These are phyloP conservation scores for Gracilaria domingensis DNA, from an alignment of 23 red algal species.

Conservation along the genomic window DNA sequence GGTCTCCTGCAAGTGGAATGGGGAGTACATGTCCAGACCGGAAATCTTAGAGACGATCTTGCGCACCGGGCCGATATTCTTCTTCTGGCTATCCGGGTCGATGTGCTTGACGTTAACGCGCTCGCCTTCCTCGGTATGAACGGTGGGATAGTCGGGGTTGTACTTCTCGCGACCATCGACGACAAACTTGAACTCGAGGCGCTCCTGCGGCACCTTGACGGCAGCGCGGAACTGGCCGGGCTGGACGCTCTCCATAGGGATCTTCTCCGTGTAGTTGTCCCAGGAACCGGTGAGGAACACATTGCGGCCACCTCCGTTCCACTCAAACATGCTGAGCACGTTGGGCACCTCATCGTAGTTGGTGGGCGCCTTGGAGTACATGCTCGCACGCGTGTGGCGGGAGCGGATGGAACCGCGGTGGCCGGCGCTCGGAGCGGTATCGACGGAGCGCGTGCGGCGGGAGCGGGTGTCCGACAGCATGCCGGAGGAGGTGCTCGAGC, in stretches of 20 bases:
- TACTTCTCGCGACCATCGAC: slow-evolving; percentile 68
- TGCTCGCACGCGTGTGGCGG: slow-evolving; percentile 67
- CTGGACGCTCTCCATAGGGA: slow-evolving; percentile 75
- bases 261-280: slow-evolving; percentile 71
- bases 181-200: slow-evolving; percentile 72
- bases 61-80: slow-evolving; percentile 36
- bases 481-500: slow-evolving; percentile 68
- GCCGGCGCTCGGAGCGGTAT: slow-evolving; percentile 61
- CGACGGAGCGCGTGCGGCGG: slow-evolving; percentile 62
- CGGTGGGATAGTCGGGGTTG: slow-evolving; percentile 61
- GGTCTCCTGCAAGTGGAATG: slow-evolving; percentile 53
- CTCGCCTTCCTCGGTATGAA: slow-evolving; percentile 62
- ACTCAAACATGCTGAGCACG: slow-evolving; percentile 77
- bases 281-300: slow-evolving; percentile 78
- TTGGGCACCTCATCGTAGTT: slow-evolving; percentile 71
- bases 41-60: slow-evolving; percentile 73
- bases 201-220: slow-evolving; percentile 56
- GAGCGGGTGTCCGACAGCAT: slow-evolving; percentile 69
- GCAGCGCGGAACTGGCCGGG: slow-evolving; percentile 63
- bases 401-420: slow-evolving; percentile 57
- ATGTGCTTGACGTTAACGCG: slow-evolving; percentile 72
- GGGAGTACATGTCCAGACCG: slow-evolving; percentile 78
- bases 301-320: slow-evolving; percentile 75
- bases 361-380: slow-evolving; percentile 76
- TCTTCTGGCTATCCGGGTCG: slow-evolving; percentile 52